These are phyloP conservation scores for Tagetes erecta DNA, from an alignment of 129 eudicot species.

Conservation along the genomic window DNA sequence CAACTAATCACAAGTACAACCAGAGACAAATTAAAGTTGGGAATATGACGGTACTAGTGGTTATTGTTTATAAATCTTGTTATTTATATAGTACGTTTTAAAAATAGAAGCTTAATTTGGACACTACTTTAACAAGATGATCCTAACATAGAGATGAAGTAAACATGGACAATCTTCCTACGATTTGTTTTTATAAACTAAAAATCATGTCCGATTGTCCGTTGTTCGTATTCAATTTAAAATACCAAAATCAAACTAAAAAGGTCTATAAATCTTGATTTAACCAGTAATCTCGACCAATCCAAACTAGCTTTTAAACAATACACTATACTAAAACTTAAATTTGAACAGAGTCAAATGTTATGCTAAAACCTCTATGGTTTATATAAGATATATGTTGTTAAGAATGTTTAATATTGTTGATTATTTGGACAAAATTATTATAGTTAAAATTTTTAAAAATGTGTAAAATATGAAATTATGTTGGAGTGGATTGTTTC, in stretches of 20 bases:
- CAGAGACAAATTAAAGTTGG: background rate
- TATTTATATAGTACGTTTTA: too few relatives aligned
- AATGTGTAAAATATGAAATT: background rate
- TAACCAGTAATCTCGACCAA: too few relatives aligned
- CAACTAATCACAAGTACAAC: background rate
- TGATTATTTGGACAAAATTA: background rate
- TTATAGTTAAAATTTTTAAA: background rate
- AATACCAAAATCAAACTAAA: too few relatives aligned
- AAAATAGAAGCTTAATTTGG: too few relatives aligned
- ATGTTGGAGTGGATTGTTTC: conserved; percentile 32
- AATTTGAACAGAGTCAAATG: too few relatives aligned
- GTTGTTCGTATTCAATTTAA: too few relatives aligned
- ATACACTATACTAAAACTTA: too few relatives aligned
- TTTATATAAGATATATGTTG: background rate
- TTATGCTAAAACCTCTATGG: too few relatives aligned
- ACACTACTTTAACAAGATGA: too few relatives aligned
- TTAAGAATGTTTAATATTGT: background rate
- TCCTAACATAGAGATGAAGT: background rate
- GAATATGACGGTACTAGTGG: background rate
- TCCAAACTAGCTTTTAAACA: too few relatives aligned
- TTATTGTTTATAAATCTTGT: background rate
- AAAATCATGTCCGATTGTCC: background rate
- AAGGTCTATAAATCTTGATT: too few relatives aligned
- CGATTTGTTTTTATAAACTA: background rate
- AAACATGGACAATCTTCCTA: background rate